Percentiles rank a stretch among this genome's conserved stretches.
Evolutionary conservation across 164 flowering plant genomes (phyloP).

Genomic region (Nelumbo lutea): DNA sequence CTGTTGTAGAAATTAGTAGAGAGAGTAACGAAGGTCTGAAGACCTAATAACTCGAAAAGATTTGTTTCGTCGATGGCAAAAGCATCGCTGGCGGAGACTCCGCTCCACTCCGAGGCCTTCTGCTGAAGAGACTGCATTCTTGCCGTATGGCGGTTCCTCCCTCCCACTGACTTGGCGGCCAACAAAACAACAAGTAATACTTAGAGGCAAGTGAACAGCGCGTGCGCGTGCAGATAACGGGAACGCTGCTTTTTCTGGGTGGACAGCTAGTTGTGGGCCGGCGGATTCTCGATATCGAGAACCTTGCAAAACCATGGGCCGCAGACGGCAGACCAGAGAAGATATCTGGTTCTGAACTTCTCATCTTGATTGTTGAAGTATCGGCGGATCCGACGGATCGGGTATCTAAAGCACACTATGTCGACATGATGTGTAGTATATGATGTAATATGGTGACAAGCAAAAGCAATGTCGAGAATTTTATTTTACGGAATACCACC

Average conservation of each 20-base stretch:
- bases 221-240: not conserved
- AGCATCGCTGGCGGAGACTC: slow-evolving; percentile 58
- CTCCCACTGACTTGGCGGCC: not conserved
- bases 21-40: slow-evolving; percentile 73
- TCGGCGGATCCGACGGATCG: too few species aligned
- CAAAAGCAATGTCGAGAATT: too few species aligned
- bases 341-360: not conserved
- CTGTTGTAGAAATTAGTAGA: slow-evolving; percentile 87
- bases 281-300: not conserved
- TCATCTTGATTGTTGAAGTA: too few species aligned
- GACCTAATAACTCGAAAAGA: slow-evolving; percentile 66
- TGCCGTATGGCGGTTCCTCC: not conserved
- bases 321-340: not conserved
- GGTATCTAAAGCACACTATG: too few species aligned
- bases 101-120: slow-evolving; percentile 90
- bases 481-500: too few species aligned
- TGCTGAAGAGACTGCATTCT: slow-evolving; percentile 75
- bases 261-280: not conserved
- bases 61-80: slow-evolving; percentile 74
- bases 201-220: not conserved
- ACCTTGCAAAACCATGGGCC: not conserved
- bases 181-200: not conserved
- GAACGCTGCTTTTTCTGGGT: not conserved
- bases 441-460: too few species aligned
- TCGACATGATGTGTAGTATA: too few species aligned